A percentile compares a stretch with the other conserved stretches of the same genome.
phyloP scores from a whole-genome alignment of 805 yeast genomes.

The Komagataella populi region DNA sequence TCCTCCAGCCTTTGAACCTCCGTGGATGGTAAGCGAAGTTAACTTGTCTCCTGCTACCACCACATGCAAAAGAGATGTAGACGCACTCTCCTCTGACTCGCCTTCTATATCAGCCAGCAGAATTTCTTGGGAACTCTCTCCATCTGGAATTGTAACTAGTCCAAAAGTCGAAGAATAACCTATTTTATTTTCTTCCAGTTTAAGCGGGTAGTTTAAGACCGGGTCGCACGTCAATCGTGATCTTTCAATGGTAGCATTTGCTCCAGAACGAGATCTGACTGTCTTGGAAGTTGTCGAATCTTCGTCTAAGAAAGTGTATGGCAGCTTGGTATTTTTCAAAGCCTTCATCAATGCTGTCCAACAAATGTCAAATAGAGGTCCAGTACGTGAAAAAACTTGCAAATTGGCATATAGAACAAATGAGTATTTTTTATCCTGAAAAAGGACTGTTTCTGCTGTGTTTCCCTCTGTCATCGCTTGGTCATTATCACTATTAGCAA shows the following conservation, averaged over 20 bases:
- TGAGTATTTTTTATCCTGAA: constrained; percentile 26
- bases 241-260: constrained; percentile 31
- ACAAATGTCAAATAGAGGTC: constrained; percentile 69
- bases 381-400: constrained; percentile 67
- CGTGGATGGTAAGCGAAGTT: constrained; percentile 31
- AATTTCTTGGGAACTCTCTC: constrained; percentile 14
- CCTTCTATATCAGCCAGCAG: constrained; percentile 71
- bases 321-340: constrained; percentile 43
- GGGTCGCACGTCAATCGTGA: constrained; percentile 48
- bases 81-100: constrained; percentile 62
- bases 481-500: constrained; percentile 13
- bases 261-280: constrained; percentile 2
- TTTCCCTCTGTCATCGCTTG: constrained; percentile 1
- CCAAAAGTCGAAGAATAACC: constrained; percentile 49
- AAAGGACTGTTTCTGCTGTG: neutral
- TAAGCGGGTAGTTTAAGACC: constrained; percentile 20
- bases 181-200: constrained; percentile 21
- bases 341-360: constrained; percentile 60
- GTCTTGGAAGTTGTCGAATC: constrained; percentile 32
- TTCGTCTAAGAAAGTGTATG: constrained; percentile 58
- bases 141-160: constrained; percentile 21
- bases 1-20: constrained; percentile 24
- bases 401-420: constrained; percentile 60
- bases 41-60: constrained; percentile 17
- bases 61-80: constrained; percentile 38